These are phyloP conservation scores for Zygoascus bituminiphila DNA, from an alignment of 805 yeast genomes.

Conservation along the genomic window DNA sequence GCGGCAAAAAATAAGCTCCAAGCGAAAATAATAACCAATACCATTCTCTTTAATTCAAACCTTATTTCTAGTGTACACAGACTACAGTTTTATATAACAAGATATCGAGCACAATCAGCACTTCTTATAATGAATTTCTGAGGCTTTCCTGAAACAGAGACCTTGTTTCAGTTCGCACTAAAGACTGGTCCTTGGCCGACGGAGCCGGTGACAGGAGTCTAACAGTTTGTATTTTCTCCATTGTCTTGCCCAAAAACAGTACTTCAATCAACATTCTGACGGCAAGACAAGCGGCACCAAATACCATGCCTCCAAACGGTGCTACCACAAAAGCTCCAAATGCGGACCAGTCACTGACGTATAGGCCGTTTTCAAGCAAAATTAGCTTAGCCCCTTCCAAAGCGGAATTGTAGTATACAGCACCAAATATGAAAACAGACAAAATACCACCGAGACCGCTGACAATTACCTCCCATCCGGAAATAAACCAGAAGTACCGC, in stretches of 20 bases:
- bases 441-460: slow-evolving; percentile 81
- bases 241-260: slow-evolving; percentile 13
- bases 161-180: slow-evolving; percentile 23
- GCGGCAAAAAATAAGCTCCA: background rate
- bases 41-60: too few relatives aligned
- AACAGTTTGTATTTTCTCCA: background rate
- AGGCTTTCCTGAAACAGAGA: background rate
- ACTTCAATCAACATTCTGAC: slow-evolving; percentile 16
- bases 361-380: slow-evolving; percentile 58
- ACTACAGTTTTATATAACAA: too few relatives aligned
- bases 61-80: too few relatives aligned
- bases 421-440: slow-evolving; percentile 75
- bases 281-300: slow-evolving; percentile 45
- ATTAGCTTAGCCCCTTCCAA: slow-evolving; percentile 68
- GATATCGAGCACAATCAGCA: too few relatives aligned
- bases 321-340: slow-evolving; percentile 93
- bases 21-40: background rate
- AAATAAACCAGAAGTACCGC: slow-evolving; percentile 50
- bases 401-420: slow-evolving; percentile 66
- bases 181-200: slow-evolving; percentile 30
- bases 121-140: background rate
- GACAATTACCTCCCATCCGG: slow-evolving; percentile 71
- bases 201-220: background rate
- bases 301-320: slow-evolving; percentile 67
- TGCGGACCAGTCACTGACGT: slow-evolving; percentile 81